Conservation (phyloP, 371 early-diverging fungal genomes). For the Rhizopus arrhizus region DNA sequence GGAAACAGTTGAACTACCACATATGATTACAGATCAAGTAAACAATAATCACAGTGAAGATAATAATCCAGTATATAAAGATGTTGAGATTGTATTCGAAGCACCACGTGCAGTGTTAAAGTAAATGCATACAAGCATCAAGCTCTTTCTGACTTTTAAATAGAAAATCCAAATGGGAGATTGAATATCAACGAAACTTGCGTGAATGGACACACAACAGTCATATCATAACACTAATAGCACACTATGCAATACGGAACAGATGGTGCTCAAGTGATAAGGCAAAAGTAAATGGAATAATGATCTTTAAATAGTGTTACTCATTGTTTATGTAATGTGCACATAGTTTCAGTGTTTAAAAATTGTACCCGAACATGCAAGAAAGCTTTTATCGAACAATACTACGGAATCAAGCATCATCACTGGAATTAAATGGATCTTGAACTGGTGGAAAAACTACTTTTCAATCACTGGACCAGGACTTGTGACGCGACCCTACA, state of each 20-base stretch:
- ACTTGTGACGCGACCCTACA: slow-evolving; percentile 34
- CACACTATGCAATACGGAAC: slow-evolving; percentile 46
- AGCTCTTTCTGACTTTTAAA: background rate
- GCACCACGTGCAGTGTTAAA: slow-evolving; percentile 32
- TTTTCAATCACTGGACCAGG: slow-evolving; percentile 55
- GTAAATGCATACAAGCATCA: slow-evolving; percentile 20
- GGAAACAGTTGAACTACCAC: background rate
- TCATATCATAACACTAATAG: slow-evolving; percentile 38
- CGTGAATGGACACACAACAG: slow-evolving; percentile 46
- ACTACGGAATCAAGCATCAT: slow-evolving; percentile 21
- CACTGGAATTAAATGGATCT: slow-evolving; percentile 45
- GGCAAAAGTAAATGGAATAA: slow-evolving; percentile 27
- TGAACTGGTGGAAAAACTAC: slow-evolving; percentile 61
- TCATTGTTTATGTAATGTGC: background rate
- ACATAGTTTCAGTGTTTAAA: slow-evolving; percentile 35
- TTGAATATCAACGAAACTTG: slow-evolving; percentile 35
- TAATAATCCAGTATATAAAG: slow-evolving; percentile 25
- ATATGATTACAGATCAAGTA: background rate
- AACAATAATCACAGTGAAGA: background rate
- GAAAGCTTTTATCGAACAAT: slow-evolving; percentile 11
- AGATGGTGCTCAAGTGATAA: slow-evolving; percentile 40
- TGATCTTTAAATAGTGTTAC: background rate
- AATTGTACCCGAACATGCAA: slow-evolving; percentile 37
- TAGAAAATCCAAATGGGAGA: slow-evolving; percentile 39
- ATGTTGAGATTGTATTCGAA: slow-evolving; percentile 47